Evolutionary conservation across 2,329 filamentous ascomycete genomes (phyloP), one percentile per base, ranked within the genome.

Genomic region (Ploettnerulaceae sp.): DNA sequence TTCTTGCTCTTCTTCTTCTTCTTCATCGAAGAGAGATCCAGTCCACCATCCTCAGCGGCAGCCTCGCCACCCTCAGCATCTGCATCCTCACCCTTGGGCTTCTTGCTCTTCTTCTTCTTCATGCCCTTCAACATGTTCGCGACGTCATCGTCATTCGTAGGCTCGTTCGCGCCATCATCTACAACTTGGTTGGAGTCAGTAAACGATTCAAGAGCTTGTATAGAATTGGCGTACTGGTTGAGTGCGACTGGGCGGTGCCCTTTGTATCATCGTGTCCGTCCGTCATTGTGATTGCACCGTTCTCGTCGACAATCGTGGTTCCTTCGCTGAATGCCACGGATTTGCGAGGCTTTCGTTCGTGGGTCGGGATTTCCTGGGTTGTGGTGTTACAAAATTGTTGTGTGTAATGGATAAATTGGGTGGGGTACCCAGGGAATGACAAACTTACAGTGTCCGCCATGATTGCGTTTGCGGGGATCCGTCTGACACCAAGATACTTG

Each of bases 261-360:
- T 89, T 89, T 60, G 84, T 76, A 62, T 88, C 86, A 62, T 84
- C 81, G 63, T 74, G 68, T 60, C 78, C 75, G 57, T 82, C 78
- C 67, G 81, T 76, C 70, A 86, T 82, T 62, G 80, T 88, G 65
- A 96, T 81, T 66, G 84, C 81, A 62, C 91, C 91, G 76, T 95
- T 87, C 69, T 81, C 80, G 73, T 95, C 87, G 67, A 96, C 90
- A 62, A 95, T 82, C 57, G 86, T 79, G 61, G 88, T 80, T 64
- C 88, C 87, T 69, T 93, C 86, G 66, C 84, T 90, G 69, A 97
- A 97, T 56, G 89, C 84, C 63, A 97, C 91, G 36, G 89, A 94
- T 73, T 97, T 95, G 71, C 90, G 86, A 63, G 84, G 81, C 69
- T 86, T 89, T 65, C 78, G 77, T 61, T 82, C 76, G 15, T 59